These are phyloP conservation scores for Populus hybrid DNA, from an alignment of 441 rosid genomes.

Conservation along the genomic window DNA sequence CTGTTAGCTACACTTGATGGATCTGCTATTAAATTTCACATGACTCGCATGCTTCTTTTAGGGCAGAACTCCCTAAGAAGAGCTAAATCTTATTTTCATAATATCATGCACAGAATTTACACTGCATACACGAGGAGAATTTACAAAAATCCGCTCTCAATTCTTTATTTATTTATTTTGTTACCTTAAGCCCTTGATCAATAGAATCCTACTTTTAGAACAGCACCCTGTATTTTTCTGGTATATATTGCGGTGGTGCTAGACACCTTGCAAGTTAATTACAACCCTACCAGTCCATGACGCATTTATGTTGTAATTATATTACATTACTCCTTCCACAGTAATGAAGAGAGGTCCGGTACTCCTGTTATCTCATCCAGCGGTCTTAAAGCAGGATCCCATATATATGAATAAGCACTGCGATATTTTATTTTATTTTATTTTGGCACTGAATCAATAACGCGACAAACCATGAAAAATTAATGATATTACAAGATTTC, in stretches of 20 bases:
- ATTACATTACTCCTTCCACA: neutral
- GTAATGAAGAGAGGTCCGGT: neutral
- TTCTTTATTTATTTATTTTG: neutral
- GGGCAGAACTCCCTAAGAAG: neutral
- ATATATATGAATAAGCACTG: neutral
- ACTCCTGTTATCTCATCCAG: neutral
- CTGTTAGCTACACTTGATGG: neutral
- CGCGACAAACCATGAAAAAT: slow-evolving; percentile 5
- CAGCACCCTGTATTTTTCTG: neutral
- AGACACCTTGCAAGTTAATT: neutral
- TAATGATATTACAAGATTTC: slow-evolving; percentile 3
- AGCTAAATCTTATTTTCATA: neutral
- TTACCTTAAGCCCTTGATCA: neutral
- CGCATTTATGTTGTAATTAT: neutral
- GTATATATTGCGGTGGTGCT: too few relatives aligned
- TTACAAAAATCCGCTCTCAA: neutral
- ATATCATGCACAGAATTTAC: too few relatives aligned
- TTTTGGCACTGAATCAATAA: neutral
- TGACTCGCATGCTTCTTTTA: neutral
- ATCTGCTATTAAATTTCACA: neutral
- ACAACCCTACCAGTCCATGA: neutral
- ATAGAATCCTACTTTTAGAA: too few relatives aligned
- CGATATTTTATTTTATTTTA: too few relatives aligned
- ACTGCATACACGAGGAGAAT: neutral
- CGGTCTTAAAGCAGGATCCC: neutral